Conservation (phyloP, 2,329 filamentous ascomycete species). For the Fusarium drepaniforme region DNA sequence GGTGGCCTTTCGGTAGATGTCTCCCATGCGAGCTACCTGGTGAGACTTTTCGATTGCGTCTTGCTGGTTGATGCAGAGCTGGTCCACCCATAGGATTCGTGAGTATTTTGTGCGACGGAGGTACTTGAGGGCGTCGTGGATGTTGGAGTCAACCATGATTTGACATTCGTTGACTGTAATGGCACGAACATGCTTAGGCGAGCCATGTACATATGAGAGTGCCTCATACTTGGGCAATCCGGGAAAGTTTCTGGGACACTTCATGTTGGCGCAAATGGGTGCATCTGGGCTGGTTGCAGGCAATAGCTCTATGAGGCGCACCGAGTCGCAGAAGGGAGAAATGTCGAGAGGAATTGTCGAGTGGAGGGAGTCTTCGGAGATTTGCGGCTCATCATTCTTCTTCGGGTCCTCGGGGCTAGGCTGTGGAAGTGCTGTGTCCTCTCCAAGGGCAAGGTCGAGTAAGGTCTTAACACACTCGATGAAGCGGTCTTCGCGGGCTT, state of each 20-base stretch:
- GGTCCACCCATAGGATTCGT: background rate
- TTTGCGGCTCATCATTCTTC: background rate
- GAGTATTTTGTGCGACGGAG: background rate
- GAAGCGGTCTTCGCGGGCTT: background rate
- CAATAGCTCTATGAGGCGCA: background rate
- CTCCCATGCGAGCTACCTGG: background rate
- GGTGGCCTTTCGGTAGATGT: background rate
- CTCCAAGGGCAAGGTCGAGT: background rate
- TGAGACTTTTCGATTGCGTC: background rate
- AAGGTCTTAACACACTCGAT: background rate
- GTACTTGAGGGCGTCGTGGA: background rate
- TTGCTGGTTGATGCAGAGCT: background rate
- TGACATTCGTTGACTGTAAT: background rate
- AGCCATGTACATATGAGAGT: background rate
- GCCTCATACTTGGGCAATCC: background rate
- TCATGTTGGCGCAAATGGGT: background rate
- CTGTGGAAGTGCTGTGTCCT: background rate
- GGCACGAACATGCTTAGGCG: background rate
- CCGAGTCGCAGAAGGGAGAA: background rate
- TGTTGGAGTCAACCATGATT: background rate
- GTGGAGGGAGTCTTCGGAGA: background rate
- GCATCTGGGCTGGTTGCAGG: background rate
- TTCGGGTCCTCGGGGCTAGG: background rate
- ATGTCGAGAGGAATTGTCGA: background rate
- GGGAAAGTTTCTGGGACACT: background rate